A percentile compares a stretch with the other conserved stretches of the same genome.
Evolutionary conservation across 192 early-diverging fungal species (phyloP).

Genomic region (Pilobolus umbonatus): DNA sequence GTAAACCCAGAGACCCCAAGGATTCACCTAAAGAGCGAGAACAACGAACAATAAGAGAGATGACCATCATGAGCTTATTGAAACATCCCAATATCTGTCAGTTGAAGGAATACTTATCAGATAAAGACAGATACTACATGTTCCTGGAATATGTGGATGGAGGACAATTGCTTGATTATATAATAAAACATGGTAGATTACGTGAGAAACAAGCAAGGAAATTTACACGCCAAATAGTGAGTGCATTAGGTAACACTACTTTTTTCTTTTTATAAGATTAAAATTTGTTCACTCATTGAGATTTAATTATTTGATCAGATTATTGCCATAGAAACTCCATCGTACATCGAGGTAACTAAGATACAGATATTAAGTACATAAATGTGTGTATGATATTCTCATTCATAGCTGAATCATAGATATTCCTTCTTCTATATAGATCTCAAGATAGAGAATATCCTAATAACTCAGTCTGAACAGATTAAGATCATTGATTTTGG

Average conservation of each 20-base stretch:
- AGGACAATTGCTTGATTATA: constrained; percentile 81
- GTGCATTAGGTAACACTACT: constrained; percentile 45
- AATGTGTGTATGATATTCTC: background rate
- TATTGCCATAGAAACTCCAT: constrained; percentile 38
- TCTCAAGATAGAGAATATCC: constrained; percentile 85
- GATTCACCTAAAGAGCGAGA: constrained; percentile 37
- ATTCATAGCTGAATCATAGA: background rate
- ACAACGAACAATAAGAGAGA: constrained; percentile 65
- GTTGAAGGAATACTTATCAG: constrained; percentile 65
- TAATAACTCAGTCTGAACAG: constrained; percentile 58
- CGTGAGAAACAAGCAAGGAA: constrained; percentile 74
- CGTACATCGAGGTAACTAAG: constrained; percentile 28
- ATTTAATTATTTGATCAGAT: constrained; percentile 26
- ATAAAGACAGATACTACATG: constrained; percentile 66
- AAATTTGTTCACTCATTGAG: constrained; percentile 35
- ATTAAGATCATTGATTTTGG: constrained; percentile 92
- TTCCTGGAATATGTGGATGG: constrained; percentile 79
- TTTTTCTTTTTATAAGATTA: constrained; percentile 28
- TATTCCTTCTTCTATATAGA: constrained; percentile 30
- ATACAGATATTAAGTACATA: background rate
- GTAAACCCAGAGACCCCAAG: constrained; percentile 32
- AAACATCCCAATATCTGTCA: constrained; percentile 83
- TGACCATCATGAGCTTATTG: constrained; percentile 68
- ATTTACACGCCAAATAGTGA: constrained; percentile 74
- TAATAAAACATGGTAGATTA: constrained; percentile 72